Conservation (phyloP, 495 filamentous ascomycete genomes). For the Trichocladium uniseriatum region DNA sequence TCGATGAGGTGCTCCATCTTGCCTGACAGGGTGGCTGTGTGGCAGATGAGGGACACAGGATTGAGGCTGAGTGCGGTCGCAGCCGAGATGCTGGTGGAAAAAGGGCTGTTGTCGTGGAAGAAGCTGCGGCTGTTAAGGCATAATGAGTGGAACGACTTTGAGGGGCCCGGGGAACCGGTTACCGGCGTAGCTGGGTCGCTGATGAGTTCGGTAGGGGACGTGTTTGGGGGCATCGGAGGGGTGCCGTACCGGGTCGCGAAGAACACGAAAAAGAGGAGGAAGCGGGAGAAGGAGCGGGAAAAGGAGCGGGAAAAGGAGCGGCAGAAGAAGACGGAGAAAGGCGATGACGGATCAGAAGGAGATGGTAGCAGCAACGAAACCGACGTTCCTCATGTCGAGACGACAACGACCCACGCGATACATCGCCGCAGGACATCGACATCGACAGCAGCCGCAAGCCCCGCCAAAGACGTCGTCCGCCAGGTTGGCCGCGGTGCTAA, state of each 20-base stretch:
- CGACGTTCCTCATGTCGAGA: conserved; percentile 7
- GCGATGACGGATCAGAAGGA: background rate
- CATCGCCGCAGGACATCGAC: conserved; percentile 8
- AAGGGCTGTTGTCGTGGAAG: conserved; percentile 50
- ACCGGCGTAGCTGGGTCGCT: conserved; percentile 54
- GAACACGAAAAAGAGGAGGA: conserved; percentile 38
- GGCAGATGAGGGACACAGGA: conserved; percentile 51
- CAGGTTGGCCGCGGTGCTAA: conserved; percentile 40
- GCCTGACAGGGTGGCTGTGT: conserved; percentile 54
- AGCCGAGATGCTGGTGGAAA: conserved; percentile 52
- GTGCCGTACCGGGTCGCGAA: conserved; percentile 50
- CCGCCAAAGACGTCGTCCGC: conserved; percentile 28
- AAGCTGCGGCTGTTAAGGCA: conserved; percentile 58
- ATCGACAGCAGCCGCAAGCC: conserved; percentile 19
- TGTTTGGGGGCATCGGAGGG: conserved; percentile 48
- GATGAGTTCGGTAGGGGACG: conserved; percentile 41
- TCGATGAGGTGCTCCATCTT: conserved; percentile 64
- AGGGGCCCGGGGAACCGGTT: conserved; percentile 65
- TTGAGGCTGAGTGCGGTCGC: conserved; percentile 56
- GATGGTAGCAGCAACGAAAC: background rate
- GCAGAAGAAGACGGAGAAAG: conserved; percentile 21
- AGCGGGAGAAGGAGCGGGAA: conserved; percentile 23
- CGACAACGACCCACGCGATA: conserved; percentile 17
- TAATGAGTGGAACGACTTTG: conserved; percentile 71
- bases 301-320: conserved; percentile 19